A percentile compares a stretch with the other conserved stretches of the same genome.
Evolutionary conservation across 2,329 filamentous ascomycete species (phyloP).

Genomic region (Monascus ruber): DNA sequence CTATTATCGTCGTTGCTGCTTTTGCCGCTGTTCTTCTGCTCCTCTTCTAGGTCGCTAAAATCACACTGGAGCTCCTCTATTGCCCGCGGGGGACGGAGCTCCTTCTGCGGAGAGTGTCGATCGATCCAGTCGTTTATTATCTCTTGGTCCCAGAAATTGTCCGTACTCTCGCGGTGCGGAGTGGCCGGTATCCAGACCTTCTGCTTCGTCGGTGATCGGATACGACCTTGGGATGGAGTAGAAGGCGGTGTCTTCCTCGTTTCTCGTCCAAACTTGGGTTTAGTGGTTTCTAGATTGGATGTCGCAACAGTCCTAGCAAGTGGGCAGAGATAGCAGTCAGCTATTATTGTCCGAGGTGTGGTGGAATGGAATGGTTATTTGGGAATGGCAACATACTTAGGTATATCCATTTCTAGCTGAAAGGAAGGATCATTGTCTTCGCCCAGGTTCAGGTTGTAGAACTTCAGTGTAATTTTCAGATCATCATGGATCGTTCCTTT

Average conservation of each 20-base stretch:
- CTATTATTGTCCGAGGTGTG: too few species aligned
- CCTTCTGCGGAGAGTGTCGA: slow-evolving; percentile 41
- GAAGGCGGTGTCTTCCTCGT: slow-evolving; percentile 29
- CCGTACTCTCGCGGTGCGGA: slow-evolving; percentile 39
- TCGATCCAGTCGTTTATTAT: slow-evolving; percentile 45
- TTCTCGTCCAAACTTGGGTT: slow-evolving; percentile 4
- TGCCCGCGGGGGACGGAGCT: slow-evolving; percentile 7
- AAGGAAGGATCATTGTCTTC: slow-evolving; percentile 10
- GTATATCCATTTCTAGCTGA: slow-evolving; percentile 8
- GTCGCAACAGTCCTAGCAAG: slow-evolving; percentile 2
- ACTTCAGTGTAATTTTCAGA: slow-evolving; percentile 11
- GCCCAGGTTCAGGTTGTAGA: slow-evolving; percentile 11
- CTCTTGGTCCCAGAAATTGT: slow-evolving; percentile 44
- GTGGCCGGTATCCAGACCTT: slow-evolving; percentile 36
- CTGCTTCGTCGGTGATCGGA: slow-evolving; percentile 39
- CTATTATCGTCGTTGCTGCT: slow-evolving; percentile 3
- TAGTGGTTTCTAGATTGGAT: slow-evolving; percentile 3
- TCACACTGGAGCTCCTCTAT: slow-evolving; percentile 15
- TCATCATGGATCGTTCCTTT: slow-evolving; percentile 12
- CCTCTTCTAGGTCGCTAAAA: slow-evolving; percentile 27
- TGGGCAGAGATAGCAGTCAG: slow-evolving; percentile 3
- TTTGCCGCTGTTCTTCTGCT: slow-evolving; percentile 12
- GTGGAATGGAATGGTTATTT: background rate
- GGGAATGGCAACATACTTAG: slow-evolving; percentile 8
- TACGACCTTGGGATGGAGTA: slow-evolving; percentile 31